Conservation (phyloP, 306 rosid species). For the Corylus americana region DNA sequence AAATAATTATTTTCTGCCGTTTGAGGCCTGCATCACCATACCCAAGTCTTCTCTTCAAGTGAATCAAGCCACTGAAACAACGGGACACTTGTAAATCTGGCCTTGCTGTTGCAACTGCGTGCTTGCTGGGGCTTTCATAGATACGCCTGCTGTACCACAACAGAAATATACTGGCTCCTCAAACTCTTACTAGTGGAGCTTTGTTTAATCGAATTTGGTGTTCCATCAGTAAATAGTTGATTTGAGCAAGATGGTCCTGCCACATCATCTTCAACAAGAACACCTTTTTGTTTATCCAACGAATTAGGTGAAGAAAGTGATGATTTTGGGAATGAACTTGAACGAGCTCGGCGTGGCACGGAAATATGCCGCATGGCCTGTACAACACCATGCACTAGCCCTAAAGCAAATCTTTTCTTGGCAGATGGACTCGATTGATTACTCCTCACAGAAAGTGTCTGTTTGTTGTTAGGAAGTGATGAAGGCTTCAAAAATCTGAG, state of each 20-base stretch:
- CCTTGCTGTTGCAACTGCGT: slow-evolving; percentile 41
- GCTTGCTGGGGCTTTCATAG: slow-evolving; percentile 48
- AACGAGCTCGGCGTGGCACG: slow-evolving; percentile 63
- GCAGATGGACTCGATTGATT: slow-evolving; percentile 93
- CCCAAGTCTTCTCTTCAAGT: neutral
- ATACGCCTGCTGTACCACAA: slow-evolving; percentile 66
- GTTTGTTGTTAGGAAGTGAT: slow-evolving; percentile 63
- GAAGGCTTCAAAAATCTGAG: slow-evolving; percentile 70
- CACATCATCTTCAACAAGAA: slow-evolving; percentile 52
- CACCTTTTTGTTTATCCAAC: slow-evolving; percentile 68
- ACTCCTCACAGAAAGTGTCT: slow-evolving; percentile 87
- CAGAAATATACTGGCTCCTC: slow-evolving; percentile 83
- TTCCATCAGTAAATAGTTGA: slow-evolving; percentile 37
- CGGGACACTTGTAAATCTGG: slow-evolving; percentile 50
- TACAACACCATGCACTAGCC: slow-evolving; percentile 62
- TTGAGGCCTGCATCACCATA: neutral
- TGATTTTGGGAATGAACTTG: slow-evolving; percentile 86
- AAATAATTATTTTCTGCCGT: neutral
- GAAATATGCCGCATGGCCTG: slow-evolving; percentile 63
- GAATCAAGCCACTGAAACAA: slow-evolving; percentile 61
- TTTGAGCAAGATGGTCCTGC: slow-evolving; percentile 73
- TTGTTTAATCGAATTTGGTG: slow-evolving; percentile 45
- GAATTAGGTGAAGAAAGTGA: slow-evolving; percentile 77
- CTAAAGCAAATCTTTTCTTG: slow-evolving; percentile 86
- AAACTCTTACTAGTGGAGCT: slow-evolving; percentile 39